Conservation (phyloP, 2,329 filamentous ascomycete genomes). For the Fusarium sp. region DNA sequence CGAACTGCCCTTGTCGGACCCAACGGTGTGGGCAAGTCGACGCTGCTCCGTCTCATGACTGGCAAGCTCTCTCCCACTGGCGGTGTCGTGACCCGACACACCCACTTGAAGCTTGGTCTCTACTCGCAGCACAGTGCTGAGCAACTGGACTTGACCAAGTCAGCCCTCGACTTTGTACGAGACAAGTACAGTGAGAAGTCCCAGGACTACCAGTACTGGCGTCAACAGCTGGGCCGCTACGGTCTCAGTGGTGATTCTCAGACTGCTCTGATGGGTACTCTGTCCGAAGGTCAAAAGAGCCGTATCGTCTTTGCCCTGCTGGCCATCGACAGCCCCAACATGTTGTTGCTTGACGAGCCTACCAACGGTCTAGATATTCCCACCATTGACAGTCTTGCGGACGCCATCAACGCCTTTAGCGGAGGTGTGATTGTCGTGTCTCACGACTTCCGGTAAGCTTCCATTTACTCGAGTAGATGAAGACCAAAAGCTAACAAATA, state of each 20-base stretch:
- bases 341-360: conserved; percentile 97
- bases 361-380: conserved; percentile 99
- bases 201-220: conserved; percentile 99
- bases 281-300: conserved; percentile 97
- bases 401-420: conserved; percentile 96
- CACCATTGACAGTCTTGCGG: conserved; percentile 96
- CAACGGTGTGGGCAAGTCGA: conserved; percentile 99
- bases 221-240: conserved; percentile 95
- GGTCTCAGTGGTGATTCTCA: conserved; percentile 94
- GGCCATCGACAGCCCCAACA: conserved; percentile 96
- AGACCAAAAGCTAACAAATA: conserved; percentile 30
- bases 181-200: conserved; percentile 92
- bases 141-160: conserved; percentile 98
- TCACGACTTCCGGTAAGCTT: conserved; percentile 94
- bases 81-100: conserved; percentile 90
- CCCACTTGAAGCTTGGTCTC: conserved; percentile 97
- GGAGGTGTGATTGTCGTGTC: conserved; percentile 98
- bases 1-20: conserved; percentile 96
- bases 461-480: not conserved
- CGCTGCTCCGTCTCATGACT: conserved; percentile 95
- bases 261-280: conserved; percentile 96
- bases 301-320: conserved; percentile 98
- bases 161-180: conserved; percentile 95
- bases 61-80: conserved; percentile 90
- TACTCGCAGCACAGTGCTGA: conserved; percentile 99